Base-by-base conservation (phyloP, 2,329 filamentous ascomycete genomes). In the Pochonia chlamydosporia region DNA sequence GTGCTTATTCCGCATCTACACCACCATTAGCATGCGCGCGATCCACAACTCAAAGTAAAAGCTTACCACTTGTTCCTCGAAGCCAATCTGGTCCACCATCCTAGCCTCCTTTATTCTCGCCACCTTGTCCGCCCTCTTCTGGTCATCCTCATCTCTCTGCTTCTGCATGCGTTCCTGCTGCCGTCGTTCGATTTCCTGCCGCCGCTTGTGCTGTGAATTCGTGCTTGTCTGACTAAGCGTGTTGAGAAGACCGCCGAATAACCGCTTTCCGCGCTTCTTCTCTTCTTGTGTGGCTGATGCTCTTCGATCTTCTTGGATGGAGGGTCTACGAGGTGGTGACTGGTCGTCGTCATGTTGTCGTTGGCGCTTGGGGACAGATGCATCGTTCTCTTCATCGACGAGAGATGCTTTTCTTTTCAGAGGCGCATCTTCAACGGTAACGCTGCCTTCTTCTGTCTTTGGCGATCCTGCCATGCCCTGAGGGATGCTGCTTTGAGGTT, bases 161-260 rank as follows among this genome's bases (percentile, higher is more conserved):
- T 83, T 75, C 63, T 84, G 81, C 54, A 85, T 76, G 66, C 84
- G 89, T 60, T 86, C 86, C 61, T 87, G 81, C 66, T 91, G 89
- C 56, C 84, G 84, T 66, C 81, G 84, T 70, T 93, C 90, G 63
- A 92, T 90, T 63, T 92, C 90, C 52, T 78, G 79, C 48, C 87
- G 83, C 57, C 81, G 82, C 67, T 79, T 85, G 67, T 85, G 82
- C 72, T 74, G 79, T 54, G 70, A 75, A 70, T 62, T 74, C 55
- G 73, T 78, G 61, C 76, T 77, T 58, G 78, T 84, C 68, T 92
- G 87, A 65, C 85, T 89, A 50, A 95, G 75, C 31, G 86, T 89
- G 63, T 78, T 87, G 50, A 93, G 72, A 48, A 95, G 70, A 30
- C 85, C 87, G 51, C 92, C 91, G 62, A 96, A 96, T 51, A 97